Evolutionary conservation across 805 yeast genomes (phyloP).

Genomic region (Alloascoidea africana): DNA sequence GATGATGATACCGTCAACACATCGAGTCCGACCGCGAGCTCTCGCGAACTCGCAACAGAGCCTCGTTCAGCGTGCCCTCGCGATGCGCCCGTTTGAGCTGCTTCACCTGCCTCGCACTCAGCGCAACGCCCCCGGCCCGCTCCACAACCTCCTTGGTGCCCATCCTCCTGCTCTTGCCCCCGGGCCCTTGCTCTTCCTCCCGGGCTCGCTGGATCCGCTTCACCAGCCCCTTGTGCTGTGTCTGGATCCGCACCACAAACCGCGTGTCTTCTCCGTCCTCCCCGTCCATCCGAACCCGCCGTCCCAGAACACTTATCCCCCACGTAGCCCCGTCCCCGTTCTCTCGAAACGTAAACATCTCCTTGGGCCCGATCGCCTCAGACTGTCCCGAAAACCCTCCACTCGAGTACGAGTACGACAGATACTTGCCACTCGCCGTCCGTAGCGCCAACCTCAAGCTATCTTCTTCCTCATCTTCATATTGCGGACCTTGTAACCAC

Average conservation of each 20-base stretch:
- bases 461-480: slow-evolving; percentile 5
- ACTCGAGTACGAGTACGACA: slow-evolving; percentile 9
- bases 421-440: slow-evolving; percentile 15
- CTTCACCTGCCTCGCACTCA: slow-evolving; percentile 10
- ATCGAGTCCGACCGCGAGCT: slow-evolving; percentile 14
- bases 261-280: slow-evolving; percentile 6
- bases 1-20: slow-evolving; percentile 3
- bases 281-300: slow-evolving; percentile 7
- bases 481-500: slow-evolving; percentile 3
- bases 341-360: slow-evolving; percentile 12
- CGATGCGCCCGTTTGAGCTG: slow-evolving; percentile 10
- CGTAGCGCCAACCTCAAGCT: slow-evolving; percentile 14
- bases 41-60: slow-evolving; percentile 17
- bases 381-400: slow-evolving; percentile 14
- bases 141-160: slow-evolving; percentile 13
- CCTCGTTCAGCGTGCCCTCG: slow-evolving; percentile 22
- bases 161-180: slow-evolving; percentile 3
- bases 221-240: slow-evolving; percentile 9
- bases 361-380: slow-evolving; percentile 19
- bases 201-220: slow-evolving; percentile 8
- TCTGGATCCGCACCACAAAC: slow-evolving; percentile 8
- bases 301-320: slow-evolving; percentile 9
- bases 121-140: slow-evolving; percentile 12
- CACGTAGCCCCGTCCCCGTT: slow-evolving; percentile 10
- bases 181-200: too few species aligned